phyloP scores from a whole-genome alignment of 495 filamentous ascomycete genomes.

The Penicillium canariense region DNA sequence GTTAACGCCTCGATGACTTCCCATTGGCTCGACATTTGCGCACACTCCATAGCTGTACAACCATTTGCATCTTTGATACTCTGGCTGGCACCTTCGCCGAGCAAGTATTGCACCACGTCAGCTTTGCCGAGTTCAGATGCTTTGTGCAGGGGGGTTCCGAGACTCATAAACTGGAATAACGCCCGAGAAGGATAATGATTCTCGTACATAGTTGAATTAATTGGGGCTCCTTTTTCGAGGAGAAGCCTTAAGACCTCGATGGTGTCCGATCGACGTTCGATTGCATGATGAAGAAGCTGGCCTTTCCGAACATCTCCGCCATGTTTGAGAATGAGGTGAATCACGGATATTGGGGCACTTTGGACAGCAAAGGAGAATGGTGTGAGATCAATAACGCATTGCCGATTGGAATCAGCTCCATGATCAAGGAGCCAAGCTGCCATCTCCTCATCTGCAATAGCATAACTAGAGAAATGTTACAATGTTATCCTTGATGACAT shows the following conservation, averaged over 20 bases:
- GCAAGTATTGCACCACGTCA: constrained; percentile 7
- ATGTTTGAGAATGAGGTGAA: constrained; percentile 14
- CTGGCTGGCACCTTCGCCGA: constrained; percentile 1
- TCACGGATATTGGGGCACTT: constrained; percentile 13
- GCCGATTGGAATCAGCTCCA: constrained; percentile 22
- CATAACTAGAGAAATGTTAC: constrained; percentile 14
- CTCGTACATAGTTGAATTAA: constrained; percentile 17
- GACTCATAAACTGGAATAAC: constrained; percentile 12
- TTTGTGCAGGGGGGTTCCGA: constrained; percentile 21
- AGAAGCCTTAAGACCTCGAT: constrained; percentile 18
- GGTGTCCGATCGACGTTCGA: constrained; percentile 14
- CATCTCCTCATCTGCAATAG: constrained; percentile 21
- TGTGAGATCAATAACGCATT: constrained; percentile 19
- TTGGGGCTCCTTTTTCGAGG: constrained; percentile 8
- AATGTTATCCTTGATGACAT: background rate
- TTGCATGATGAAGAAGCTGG: constrained; percentile 21
- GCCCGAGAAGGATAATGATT: constrained; percentile 15
- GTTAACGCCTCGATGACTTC: background rate
- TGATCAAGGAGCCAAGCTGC: constrained; percentile 23
- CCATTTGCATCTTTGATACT: constrained; percentile 4
- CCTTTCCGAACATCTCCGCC: constrained; percentile 22
- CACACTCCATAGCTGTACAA: constrained; percentile 6
- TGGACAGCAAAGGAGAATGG: constrained; percentile 23
- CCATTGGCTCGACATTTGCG: background rate
- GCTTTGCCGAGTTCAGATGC: constrained; percentile 9